phyloP scores from a whole-genome alignment of 805 yeast species.

The Saccharomycopsis fibuligera region DNA sequence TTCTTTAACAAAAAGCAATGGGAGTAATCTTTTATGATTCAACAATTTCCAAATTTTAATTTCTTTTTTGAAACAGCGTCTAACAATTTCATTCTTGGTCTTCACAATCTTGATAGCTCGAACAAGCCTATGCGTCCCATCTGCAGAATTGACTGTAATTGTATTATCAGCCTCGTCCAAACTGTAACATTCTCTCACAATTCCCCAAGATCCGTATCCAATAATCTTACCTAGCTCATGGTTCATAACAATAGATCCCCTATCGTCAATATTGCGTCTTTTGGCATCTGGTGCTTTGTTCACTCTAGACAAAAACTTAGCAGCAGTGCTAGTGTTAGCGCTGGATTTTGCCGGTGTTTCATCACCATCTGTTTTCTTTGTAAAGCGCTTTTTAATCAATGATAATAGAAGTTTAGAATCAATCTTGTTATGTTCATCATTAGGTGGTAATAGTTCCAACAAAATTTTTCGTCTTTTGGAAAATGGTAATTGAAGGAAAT shows the following conservation, averaged over 20 bases:
- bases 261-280: constrained; percentile 46
- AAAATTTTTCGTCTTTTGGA: constrained; percentile 48
- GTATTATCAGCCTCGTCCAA: constrained; percentile 27
- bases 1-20: constrained; percentile 54
- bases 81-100: constrained; percentile 46
- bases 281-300: constrained; percentile 21
- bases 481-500: constrained; percentile 52
- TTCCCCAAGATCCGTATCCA: constrained; percentile 90
- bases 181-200: constrained; percentile 60
- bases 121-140: constrained; percentile 23
- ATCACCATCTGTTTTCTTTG: constrained; percentile 16
- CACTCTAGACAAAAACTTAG: constrained; percentile 26
- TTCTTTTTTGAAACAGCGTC: constrained; percentile 61
- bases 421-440: constrained; percentile 23
- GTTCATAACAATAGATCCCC: constrained; percentile 60
- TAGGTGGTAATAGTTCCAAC: constrained; percentile 30
- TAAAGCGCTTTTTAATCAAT: constrained; percentile 26
- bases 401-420: constrained; percentile 30
- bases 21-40: constrained; percentile 58
- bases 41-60: constrained; percentile 68
- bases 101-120: constrained; percentile 60
- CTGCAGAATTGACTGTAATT: constrained; percentile 20
- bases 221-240: constrained; percentile 64
- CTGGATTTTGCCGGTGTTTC: neutral
- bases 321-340: constrained; percentile 22